Conservation (phyloP, 192 early-diverging fungal species). For the Coemansia sp. region DNA sequence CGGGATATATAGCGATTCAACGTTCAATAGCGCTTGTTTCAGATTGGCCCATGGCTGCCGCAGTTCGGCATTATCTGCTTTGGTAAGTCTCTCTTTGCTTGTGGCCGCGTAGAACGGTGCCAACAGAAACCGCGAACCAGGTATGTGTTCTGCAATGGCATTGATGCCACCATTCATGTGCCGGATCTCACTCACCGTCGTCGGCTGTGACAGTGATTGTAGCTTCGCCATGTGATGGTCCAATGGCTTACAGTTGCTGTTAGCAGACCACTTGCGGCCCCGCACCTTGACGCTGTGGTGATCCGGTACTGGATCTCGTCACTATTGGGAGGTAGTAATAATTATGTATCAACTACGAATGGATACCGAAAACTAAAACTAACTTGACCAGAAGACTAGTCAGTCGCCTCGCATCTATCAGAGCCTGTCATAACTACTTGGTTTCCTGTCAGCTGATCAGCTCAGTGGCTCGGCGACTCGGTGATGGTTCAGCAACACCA, state of each 20-base stretch:
- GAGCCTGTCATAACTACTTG: too few relatives aligned
- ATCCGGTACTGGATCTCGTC: too few relatives aligned
- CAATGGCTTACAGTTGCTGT: background rate
- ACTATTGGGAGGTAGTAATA: too few relatives aligned
- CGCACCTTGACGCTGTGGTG: slow-evolving; percentile 4
- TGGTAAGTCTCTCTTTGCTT: background rate
- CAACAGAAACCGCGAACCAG: slow-evolving; percentile 13
- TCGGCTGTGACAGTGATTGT: slow-evolving; percentile 14
- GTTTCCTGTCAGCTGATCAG: too few relatives aligned
- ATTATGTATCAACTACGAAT: too few relatives aligned
- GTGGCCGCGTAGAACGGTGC: slow-evolving; percentile 14
- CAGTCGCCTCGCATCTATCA: too few relatives aligned
- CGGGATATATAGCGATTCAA: slow-evolving; percentile 17
- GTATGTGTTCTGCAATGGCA: slow-evolving; percentile 20
- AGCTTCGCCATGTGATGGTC: slow-evolving; percentile 17
- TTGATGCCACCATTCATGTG: slow-evolving; percentile 24
- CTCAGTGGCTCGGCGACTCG: too few relatives aligned
- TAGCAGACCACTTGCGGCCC: slow-evolving; percentile 1
- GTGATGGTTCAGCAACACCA: too few relatives aligned
- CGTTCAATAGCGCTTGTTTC: slow-evolving; percentile 5
- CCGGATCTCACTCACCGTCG: slow-evolving; percentile 11
- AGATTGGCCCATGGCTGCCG: slow-evolving; percentile 8
- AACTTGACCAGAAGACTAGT: too few relatives aligned
- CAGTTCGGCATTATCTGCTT: slow-evolving; percentile 4
- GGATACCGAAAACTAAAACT: too few relatives aligned